Conservation (phyloP, 116 monocot genomes). For the Dioscorea cayenensis region DNA sequence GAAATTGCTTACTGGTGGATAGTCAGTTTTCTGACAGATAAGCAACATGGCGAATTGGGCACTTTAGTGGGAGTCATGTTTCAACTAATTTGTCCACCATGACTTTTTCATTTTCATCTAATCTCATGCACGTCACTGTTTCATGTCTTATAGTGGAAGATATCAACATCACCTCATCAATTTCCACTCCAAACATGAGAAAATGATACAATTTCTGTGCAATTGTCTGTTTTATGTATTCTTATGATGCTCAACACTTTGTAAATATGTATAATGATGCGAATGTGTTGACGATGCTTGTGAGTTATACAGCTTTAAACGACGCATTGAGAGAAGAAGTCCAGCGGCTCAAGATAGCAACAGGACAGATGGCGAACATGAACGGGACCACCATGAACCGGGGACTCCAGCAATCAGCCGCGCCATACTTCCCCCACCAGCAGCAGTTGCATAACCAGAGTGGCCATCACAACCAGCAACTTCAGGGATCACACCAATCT, state of each 20-base stretch:
- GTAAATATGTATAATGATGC: background rate
- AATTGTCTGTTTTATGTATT: background rate
- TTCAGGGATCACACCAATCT: constrained; percentile 17
- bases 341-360: constrained; percentile 72
- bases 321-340: constrained; percentile 81
- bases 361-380: constrained; percentile 42
- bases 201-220: too few species aligned
- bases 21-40: too few species aligned
- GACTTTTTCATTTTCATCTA: too few species aligned
- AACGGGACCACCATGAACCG: constrained; percentile 33
- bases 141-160: too few species aligned
- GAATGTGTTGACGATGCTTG: background rate
- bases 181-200: too few species aligned
- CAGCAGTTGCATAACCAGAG: background rate
- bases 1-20: too few species aligned
- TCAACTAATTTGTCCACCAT: too few species aligned
- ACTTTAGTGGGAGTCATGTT: too few species aligned
- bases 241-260: background rate
- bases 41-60: too few species aligned
- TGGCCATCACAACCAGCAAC: constrained; percentile 16
- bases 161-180: too few species aligned
- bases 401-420: constrained; percentile 17
- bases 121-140: too few species aligned
- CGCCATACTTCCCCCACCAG: constrained; percentile 22
- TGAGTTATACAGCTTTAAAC: constrained; percentile 50